Percentiles rank a stretch among this genome's conserved stretches.
Conservation (phyloP, 352 stramenopile species). For the Globisporangium radiosum region DNA sequence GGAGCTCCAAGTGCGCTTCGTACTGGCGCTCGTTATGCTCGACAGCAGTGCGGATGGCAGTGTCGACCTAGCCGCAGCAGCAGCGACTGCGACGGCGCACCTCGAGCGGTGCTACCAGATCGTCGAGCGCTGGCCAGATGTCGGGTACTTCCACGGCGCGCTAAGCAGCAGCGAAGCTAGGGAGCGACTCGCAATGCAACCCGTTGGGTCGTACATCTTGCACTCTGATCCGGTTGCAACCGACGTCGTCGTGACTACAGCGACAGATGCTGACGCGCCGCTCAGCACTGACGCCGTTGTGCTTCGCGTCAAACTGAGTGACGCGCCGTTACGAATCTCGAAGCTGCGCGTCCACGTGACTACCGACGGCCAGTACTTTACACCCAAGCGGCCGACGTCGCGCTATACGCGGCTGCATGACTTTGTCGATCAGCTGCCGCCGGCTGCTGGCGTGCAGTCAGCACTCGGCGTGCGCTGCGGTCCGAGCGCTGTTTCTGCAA, state of each 20-base stretch:
- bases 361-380: conserved; percentile 21
- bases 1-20: conserved; percentile 34
- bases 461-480: conserved; percentile 25
- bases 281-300: neutral
- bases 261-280: neutral
- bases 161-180: conserved; percentile 25
- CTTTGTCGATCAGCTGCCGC: conserved; percentile 30
- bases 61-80: too few relatives aligned
- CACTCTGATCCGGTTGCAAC: conserved; percentile 11
- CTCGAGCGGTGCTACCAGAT: conserved; percentile 36
- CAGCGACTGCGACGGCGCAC: conserved; percentile 1
- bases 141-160: conserved; percentile 48
- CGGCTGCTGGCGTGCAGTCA: conserved; percentile 27
- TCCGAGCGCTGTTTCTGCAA: too few relatives aligned
- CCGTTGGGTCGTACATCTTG: conserved; percentile 40
- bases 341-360: conserved; percentile 31
- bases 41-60: neutral
- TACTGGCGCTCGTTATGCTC: conserved; percentile 3
- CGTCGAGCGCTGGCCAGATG: conserved; percentile 43
- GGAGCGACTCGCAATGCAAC: conserved; percentile 16
- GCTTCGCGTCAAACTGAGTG: conserved; percentile 40
- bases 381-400: conserved; percentile 14
- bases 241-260: neutral
- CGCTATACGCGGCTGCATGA: conserved; percentile 38
- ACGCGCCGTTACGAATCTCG: conserved; percentile 29